Evolutionary conservation across 2,329 filamentous ascomycete species (phyloP).

Genomic region (Stagonosporopsis tanaceti): DNA sequence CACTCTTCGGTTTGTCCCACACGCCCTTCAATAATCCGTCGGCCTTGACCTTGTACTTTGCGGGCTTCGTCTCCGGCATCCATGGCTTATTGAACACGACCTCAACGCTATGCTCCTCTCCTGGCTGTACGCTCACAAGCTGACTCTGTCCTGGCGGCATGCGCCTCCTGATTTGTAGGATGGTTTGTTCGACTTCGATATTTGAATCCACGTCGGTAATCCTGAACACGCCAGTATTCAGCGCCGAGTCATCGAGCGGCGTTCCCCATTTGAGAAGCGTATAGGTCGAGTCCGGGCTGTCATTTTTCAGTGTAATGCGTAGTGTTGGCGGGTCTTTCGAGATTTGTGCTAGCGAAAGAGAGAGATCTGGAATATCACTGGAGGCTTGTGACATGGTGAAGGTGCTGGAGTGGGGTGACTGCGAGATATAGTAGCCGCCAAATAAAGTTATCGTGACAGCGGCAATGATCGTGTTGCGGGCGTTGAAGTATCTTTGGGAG

Average conservation of each 20-base stretch:
- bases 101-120: constrained; percentile 44
- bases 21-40: constrained; percentile 47
- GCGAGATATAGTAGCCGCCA: constrained; percentile 41
- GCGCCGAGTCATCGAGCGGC: constrained; percentile 49
- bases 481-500: constrained; percentile 35
- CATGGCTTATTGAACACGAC: constrained; percentile 49
- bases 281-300: constrained; percentile 41
- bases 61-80: constrained; percentile 47
- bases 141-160: constrained; percentile 49
- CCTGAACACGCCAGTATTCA: constrained; percentile 50
- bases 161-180: constrained; percentile 47
- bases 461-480: constrained; percentile 36
- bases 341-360: constrained; percentile 41
- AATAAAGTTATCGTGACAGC: constrained; percentile 37
- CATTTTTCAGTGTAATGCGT: constrained; percentile 49
- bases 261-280: constrained; percentile 53
- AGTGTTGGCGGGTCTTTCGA: constrained; percentile 43
- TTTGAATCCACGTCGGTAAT: constrained; percentile 39
- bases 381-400: constrained; percentile 35
- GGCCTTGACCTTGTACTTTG: constrained; percentile 47
- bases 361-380: constrained; percentile 36
- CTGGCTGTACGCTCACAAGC: constrained; percentile 47
- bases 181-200: constrained; percentile 38
- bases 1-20: constrained; percentile 41
- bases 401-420: constrained; percentile 26